phyloP scores from a whole-genome alignment of 1,139 yeast species.

The Scheffersomyces segobiensis region DNA sequence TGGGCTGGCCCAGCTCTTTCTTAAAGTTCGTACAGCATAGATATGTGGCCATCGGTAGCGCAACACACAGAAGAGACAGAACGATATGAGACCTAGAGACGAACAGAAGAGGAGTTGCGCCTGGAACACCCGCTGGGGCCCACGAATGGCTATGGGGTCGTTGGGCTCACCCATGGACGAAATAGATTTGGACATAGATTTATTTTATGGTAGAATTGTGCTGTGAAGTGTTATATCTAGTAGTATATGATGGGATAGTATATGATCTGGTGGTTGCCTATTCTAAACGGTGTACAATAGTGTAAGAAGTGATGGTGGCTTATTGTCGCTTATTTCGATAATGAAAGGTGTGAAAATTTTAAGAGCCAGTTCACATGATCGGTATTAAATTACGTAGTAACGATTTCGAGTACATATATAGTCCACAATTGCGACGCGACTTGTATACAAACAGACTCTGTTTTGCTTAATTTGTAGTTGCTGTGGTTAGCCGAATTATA shows the following conservation, averaged over 20 bases:
- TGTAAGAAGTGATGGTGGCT: neutral
- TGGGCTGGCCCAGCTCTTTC: conserved; percentile 27
- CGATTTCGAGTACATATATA: neutral
- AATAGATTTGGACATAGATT: neutral
- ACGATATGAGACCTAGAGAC: conserved; percentile 36
- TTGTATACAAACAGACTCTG: neutral
- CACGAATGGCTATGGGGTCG: conserved; percentile 30
- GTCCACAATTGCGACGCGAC: neutral
- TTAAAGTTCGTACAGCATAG: conserved; percentile 49
- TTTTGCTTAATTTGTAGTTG: neutral
- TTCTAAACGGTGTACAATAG: neutral
- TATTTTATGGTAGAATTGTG: neutral
- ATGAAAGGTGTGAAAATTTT: neutral
- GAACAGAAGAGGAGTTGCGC: conserved; percentile 43
- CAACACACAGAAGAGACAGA: conserved; percentile 40
- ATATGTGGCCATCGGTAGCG: conserved; percentile 53
- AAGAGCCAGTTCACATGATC: neutral
- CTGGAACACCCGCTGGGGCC: conserved; percentile 47
- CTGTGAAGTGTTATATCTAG: neutral
- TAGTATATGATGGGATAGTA: neutral
- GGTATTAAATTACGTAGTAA: neutral
- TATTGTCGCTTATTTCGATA: neutral
- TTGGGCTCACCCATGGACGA: conserved; percentile 17
- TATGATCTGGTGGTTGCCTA: neutral
- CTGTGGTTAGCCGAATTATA: neutral